These are phyloP conservation scores for Echium plantagineum DNA, from an alignment of 257 asterid species.

Conservation along the genomic window DNA sequence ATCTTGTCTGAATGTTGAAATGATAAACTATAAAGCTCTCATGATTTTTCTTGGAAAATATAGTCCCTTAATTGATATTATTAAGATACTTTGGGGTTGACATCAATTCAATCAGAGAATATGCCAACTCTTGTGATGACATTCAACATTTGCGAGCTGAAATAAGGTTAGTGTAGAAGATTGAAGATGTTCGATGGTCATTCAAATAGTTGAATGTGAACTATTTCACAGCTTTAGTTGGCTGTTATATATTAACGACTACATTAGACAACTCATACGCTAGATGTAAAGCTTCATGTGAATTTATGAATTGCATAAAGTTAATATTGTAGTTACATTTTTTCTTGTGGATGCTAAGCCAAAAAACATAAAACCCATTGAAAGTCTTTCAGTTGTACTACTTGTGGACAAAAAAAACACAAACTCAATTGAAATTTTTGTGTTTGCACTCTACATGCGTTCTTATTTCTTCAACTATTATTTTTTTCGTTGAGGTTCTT, in stretches of 20 bases:
- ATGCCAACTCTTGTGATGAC: constrained; percentile 57
- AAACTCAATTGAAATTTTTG: too few relatives aligned
- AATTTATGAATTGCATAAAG: too few relatives aligned
- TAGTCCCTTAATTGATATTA: constrained; percentile 51
- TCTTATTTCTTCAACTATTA: too few relatives aligned
- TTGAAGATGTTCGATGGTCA: background rate
- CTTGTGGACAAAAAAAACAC: too few relatives aligned
- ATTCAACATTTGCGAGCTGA: constrained; percentile 81
- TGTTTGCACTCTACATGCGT: too few relatives aligned
- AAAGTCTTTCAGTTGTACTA: too few relatives aligned
- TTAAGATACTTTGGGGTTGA: constrained; percentile 83
- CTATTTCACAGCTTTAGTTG: background rate
- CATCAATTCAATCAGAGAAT: constrained; percentile 61
- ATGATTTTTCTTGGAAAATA: constrained; percentile 45
- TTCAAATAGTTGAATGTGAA: background rate
- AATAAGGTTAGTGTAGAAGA: constrained; percentile 51
- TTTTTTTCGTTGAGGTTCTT: too few relatives aligned
- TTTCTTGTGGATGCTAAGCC: too few relatives aligned
- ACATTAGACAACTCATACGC: too few relatives aligned
- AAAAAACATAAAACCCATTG: too few relatives aligned
- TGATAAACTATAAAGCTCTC: constrained; percentile 35
- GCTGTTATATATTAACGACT: background rate
- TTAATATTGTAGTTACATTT: too few relatives aligned
- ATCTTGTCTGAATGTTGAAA: background rate
- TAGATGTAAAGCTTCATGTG: too few relatives aligned